These are phyloP conservation scores for Apiospora hydei DNA, from an alignment of 2,329 filamentous ascomycete genomes.

Conservation along the genomic window DNA sequence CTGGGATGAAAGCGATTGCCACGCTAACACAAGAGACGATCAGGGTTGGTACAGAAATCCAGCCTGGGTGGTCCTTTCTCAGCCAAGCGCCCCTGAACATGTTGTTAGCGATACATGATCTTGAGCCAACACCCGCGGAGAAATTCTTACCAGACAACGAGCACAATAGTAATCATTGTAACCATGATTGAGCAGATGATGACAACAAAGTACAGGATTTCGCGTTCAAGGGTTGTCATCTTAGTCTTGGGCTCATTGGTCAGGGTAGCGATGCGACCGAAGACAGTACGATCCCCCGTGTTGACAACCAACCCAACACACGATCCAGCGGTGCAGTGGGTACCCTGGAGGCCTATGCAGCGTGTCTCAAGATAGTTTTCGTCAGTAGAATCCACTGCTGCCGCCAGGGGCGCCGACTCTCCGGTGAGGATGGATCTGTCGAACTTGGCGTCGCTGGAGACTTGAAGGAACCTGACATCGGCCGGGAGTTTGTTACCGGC, in stretches of 20 bases:
- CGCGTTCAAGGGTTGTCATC: constrained; percentile 24
- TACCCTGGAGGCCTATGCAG: constrained; percentile 22
- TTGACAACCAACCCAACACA: constrained; percentile 21
- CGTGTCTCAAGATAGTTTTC: constrained; percentile 23
- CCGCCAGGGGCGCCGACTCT: constrained; percentile 35
- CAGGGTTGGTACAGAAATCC: constrained; percentile 63
- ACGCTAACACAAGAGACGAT: constrained; percentile 24
- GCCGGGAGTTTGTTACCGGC: constrained; percentile 58
- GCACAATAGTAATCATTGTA: constrained; percentile 68
- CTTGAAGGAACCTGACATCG: constrained; percentile 51
- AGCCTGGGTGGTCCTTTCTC: constrained; percentile 69
- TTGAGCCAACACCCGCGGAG: constrained; percentile 36
- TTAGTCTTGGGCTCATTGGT: constrained; percentile 21
- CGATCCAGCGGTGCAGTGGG: constrained; percentile 18
- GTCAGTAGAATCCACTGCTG: constrained; percentile 8
- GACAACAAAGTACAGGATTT: constrained; percentile 22
- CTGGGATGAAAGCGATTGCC: constrained; percentile 23
- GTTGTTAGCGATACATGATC: constrained; percentile 50
- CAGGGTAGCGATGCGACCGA: constrained; percentile 22
- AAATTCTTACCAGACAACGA: constrained; percentile 69
- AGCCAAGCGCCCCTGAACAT: constrained; percentile 70
- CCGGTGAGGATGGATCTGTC: constrained; percentile 51
- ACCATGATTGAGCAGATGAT: constrained; percentile 67
- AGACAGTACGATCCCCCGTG: constrained; percentile 24
- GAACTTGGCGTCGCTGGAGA: constrained; percentile 52